Evolutionary conservation across 2,329 filamentous ascomycete species (phyloP), one percentile per base, ranked within the genome.

Genomic region (Leptographium flavum): DNA sequence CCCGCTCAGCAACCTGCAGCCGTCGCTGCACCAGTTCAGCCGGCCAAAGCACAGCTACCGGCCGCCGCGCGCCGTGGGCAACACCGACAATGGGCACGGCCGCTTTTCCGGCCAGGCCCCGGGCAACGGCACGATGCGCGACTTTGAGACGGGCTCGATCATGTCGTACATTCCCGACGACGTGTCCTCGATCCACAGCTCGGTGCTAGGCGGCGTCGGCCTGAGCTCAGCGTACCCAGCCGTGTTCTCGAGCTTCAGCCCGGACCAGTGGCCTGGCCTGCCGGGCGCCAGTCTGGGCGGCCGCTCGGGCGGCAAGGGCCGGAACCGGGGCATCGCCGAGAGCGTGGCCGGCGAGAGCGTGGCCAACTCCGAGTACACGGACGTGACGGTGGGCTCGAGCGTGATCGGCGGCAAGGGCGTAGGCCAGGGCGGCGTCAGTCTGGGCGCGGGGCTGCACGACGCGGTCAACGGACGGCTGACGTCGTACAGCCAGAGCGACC

Each of bases 81-180:
- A 54, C 43, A 50, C 58, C 23, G 49, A 23, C 28, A 23, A 15
- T 15, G 22, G 21, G 19, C 27, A 5, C 1, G 39, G 37, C 6
- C 28, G 41, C 43, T 50, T 51, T 53, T 47, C 57, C 21, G 55
- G 61, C 52, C 65, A 67, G 42, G 62, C 60, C 17, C 60, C 60
- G 7, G 40, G 50, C 48, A 59, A 63, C 60, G 47, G 58, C 17
- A 61, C 67, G 2, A 58, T 57, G 32, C 70, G 73, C 37, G 74
- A 79, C 50, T 72, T 76, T 48, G 90, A 95, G 57, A 79, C 83
- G 17, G 84, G 86, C 37, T 96, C 90, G 3, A 84, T 95, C 59
- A 73, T 95, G 55, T 92, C 90, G 15, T 96, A 94, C 60, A 94
- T 98, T 49, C 87, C 90, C 2, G 92, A 98, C 56, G 92, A 98